These are phyloP conservation scores for Pseudonitzschia multistriata DNA, from an alignment of 108 stramenopile genomes.

Conservation along the genomic window DNA sequence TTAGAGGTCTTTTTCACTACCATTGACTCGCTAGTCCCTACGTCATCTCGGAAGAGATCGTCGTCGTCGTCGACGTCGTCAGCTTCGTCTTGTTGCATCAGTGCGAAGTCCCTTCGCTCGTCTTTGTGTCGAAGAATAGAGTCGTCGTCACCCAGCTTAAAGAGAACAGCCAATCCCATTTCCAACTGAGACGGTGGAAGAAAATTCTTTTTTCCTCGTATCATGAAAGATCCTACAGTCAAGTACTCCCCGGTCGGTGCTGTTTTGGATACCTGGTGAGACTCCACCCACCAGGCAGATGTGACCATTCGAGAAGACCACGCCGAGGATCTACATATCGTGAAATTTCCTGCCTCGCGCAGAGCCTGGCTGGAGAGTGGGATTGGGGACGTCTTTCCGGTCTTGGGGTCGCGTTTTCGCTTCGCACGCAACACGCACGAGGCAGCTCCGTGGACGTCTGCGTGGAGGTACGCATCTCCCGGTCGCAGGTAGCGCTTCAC, in stretches of 20 bases:
- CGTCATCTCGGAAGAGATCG: neutral
- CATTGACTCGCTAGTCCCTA: conserved; percentile 1
- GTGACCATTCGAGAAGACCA: conserved; percentile 91
- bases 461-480: conserved; percentile 96
- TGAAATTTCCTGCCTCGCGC: conserved; percentile 86
- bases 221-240: conserved; percentile 95
- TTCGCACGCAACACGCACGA: conserved; percentile 91
- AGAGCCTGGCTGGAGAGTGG: conserved; percentile 80
- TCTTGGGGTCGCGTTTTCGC: conserved; percentile 39
- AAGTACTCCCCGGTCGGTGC: conserved; percentile 97
- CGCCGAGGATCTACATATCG: conserved; percentile 89
- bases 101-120: conserved; percentile 81
- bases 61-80: conserved; percentile 24
- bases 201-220: conserved; percentile 95
- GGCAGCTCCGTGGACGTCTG: conserved; percentile 96
- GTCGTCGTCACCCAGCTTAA: conserved; percentile 89
- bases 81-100: conserved; percentile 56
- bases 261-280: conserved; percentile 94
- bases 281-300: conserved; percentile 92
- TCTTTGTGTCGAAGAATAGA: conserved; percentile 85
- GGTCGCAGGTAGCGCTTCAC: conserved; percentile 92
- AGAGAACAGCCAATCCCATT: conserved; percentile 92
- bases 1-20: conserved; percentile 7
- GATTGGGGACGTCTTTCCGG: conserved; percentile 61
- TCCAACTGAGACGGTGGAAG: conserved; percentile 88